Conservation (phyloP, 441 rosid genomes). For the Aquilaria agallochum region DNA sequence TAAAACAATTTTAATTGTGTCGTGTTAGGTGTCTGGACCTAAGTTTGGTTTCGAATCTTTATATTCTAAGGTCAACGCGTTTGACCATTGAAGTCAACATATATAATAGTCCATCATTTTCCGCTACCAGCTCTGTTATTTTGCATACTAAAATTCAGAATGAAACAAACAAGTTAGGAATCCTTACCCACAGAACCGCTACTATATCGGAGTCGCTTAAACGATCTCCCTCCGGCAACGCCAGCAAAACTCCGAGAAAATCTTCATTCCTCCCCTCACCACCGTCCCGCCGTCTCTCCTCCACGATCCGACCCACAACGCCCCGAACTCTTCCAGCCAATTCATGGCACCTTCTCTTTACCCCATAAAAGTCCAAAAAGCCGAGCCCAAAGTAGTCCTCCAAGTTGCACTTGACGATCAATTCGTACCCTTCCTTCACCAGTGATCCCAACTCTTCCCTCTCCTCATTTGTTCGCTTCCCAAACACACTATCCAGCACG, state of each 20-base stretch:
- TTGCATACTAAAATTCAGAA: not conserved
- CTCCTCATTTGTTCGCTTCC: slow-evolving; percentile 14
- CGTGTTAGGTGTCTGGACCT: too few relatives aligned
- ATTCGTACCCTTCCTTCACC: slow-evolving; percentile 60
- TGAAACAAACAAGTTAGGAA: not conserved
- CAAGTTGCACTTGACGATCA: slow-evolving; percentile 41
- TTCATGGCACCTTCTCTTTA: slow-evolving; percentile 48
- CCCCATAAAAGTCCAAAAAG: slow-evolving; percentile 53
- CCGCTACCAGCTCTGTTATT: too few relatives aligned
- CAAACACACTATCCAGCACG: slow-evolving; percentile 54
- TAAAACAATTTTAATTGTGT: too few relatives aligned
- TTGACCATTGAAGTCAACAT: too few relatives aligned
- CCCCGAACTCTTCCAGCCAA: slow-evolving; percentile 38
- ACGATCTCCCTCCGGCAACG: slow-evolving; percentile 54
- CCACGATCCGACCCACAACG: slow-evolving; percentile 36
- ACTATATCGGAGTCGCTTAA: slow-evolving; percentile 47
- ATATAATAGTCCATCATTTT: too few relatives aligned
- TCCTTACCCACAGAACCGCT: slow-evolving; percentile 60
- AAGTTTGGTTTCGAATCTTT: too few relatives aligned
- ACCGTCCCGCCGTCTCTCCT: slow-evolving; percentile 25
- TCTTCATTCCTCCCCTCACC: slow-evolving; percentile 25
- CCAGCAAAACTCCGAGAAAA: slow-evolving; percentile 47
- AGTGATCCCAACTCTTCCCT: slow-evolving; percentile 26
- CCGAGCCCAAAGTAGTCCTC: slow-evolving; percentile 52
- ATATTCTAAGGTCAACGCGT: too few relatives aligned